A percentile compares a stretch with the other conserved stretches of the same genome.
These are phyloP conservation scores for Wickerhamomyces hampshirensis DNA, from an alignment of 805 yeast genomes.

Conservation along the genomic window DNA sequence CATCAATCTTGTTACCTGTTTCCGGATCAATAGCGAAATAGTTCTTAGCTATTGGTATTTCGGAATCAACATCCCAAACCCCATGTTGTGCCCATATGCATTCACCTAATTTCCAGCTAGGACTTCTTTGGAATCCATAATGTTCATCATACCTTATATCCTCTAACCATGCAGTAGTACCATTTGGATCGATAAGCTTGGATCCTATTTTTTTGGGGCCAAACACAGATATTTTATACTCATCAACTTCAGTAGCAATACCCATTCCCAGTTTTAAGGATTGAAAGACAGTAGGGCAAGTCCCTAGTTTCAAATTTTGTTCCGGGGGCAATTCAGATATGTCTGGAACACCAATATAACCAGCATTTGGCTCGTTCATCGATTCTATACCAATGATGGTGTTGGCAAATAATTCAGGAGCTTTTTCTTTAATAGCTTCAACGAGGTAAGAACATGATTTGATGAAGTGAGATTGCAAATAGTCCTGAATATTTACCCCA, in stretches of 20 bases:
- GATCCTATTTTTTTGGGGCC: conserved; percentile 72
- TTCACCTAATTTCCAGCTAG: conserved; percentile 63
- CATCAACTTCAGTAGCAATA: conserved; percentile 57
- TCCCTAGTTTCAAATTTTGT: conserved; percentile 69
- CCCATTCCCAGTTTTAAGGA: conserved; percentile 79
- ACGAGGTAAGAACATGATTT: conserved; percentile 48
- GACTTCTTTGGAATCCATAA: conserved; percentile 66
- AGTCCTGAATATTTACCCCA: conserved; percentile 74
- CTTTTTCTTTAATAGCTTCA: conserved; percentile 31
- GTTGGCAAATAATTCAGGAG: conserved; percentile 41
- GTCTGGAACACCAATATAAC: conserved; percentile 61
- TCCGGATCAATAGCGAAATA: conserved; percentile 43
- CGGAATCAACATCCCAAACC: conserved; percentile 56
- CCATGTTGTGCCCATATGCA: conserved; percentile 82
- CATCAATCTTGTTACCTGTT: conserved; percentile 38
- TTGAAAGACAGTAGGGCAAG: conserved; percentile 80
- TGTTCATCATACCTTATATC: conserved; percentile 50
- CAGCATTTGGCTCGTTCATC: conserved; percentile 80
- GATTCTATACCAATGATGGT: conserved; percentile 77
- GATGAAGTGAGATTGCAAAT: conserved; percentile 59
- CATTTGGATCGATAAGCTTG: conserved; percentile 57
- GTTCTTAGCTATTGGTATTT: conserved; percentile 38
- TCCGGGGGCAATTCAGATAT: conserved; percentile 49
- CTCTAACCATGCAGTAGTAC: conserved; percentile 64
- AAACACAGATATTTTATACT: conserved; percentile 61